Base-by-base conservation (phyloP, 106 monocot genomes). In the Cymbidium sinense region DNA sequence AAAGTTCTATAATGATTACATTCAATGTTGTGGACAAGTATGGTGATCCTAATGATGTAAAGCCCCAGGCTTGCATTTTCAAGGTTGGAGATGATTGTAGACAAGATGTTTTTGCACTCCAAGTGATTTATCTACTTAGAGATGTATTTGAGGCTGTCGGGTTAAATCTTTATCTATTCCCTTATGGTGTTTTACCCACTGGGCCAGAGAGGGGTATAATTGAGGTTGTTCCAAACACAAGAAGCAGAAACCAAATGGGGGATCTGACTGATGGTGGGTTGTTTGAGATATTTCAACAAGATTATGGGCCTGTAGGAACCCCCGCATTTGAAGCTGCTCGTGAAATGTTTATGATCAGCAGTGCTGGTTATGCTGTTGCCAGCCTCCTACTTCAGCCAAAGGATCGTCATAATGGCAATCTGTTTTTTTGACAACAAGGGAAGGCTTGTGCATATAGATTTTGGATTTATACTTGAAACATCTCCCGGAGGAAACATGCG, bases 51-150 rank as follows among this genome's bases (percentile, higher is more conserved):
- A 89, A 84, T 83, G 83, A 94, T 81, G 70, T 95, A 50, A 90
- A 89, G 69, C 92, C 98, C 62, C 92, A 95, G 71, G 98, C 90
- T 79, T 90, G 92, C 81, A 99, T 99, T 75, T 99, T 99, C 81
- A 99, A 99, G 94, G 98, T 99, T 84, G 98, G 98, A 83, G 98
- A 99, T 92, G 98, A 99, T 80, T 94, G 94, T 80, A 81, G 98
- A 29, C 98, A 99, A 83, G 98, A 99, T 86, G 92, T 90, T 76
- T 92, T 99, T 84, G 98, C 98, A 28, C 92, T 99, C 71, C 98
- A 99, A 92, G 98, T 99, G 29, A 99, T 99, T 77, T 37, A 92
- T 83, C 85, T 99, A 1, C 86, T 99, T 31, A 88, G 89, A 52
- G 98, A 99, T 72, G 83, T 99, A 79, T 99, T 99, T 86, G 82